Evolutionary conservation across 441 rosid species (phyloP).

Genomic region (Aleurites moluccanus): DNA sequence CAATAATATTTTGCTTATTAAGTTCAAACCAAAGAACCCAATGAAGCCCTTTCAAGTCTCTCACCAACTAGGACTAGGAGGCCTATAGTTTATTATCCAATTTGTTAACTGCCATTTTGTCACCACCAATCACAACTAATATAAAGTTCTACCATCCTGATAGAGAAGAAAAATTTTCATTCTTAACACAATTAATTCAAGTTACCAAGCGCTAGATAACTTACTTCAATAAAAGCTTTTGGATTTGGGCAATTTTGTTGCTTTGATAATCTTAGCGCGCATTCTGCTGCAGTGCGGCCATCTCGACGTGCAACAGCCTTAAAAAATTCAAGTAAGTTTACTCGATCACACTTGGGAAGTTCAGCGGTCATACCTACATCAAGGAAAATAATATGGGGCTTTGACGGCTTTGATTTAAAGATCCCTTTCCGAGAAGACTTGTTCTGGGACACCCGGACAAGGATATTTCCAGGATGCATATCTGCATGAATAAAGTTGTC

Average conservation of each 20-base stretch:
- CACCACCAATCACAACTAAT: neutral
- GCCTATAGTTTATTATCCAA: neutral
- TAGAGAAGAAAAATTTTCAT: neutral
- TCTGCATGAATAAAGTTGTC: conserved; percentile 99
- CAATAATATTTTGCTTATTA: neutral
- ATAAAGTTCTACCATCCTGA: neutral
- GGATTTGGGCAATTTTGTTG: conserved; percentile 96
- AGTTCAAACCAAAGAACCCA: neutral
- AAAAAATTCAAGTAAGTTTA: conserved; percentile 84
- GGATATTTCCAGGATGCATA: conserved; percentile 99
- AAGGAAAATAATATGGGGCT: conserved; percentile 97
- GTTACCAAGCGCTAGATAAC: neutral
- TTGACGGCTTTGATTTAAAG: conserved; percentile 89
- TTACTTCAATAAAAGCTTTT: conserved; percentile 84
- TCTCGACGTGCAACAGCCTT: conserved; percentile 95
- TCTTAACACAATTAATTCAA: conserved; percentile 7
- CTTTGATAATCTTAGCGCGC: conserved; percentile 72
- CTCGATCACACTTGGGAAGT: conserved; percentile 80
- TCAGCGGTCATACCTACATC: conserved; percentile 99
- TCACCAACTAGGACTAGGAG: neutral
- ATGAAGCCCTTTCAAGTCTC: neutral
- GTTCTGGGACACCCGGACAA: conserved; percentile 70
- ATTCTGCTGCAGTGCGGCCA: conserved; percentile 92
- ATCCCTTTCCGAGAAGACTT: conserved; percentile 66
- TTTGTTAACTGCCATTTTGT: neutral